These are phyloP conservation scores for Ascochyta rabiei DNA, from an alignment of 2,329 filamentous ascomycete species.

Conservation along the genomic window DNA sequence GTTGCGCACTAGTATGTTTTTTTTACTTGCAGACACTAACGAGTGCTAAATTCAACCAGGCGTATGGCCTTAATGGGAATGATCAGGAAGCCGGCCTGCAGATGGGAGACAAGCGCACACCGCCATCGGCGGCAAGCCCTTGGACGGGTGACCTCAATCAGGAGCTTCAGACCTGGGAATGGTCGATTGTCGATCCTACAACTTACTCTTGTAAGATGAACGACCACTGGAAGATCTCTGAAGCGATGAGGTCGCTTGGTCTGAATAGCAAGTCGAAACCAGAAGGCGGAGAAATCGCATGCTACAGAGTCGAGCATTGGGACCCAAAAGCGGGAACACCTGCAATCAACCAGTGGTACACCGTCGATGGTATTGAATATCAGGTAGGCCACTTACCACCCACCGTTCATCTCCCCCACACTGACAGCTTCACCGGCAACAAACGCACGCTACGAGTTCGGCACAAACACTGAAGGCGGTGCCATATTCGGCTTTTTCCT, in stretches of 20 bases:
- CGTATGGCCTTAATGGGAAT: slow-evolving; percentile 15
- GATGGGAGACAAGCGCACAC: slow-evolving; percentile 18
- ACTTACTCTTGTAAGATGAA: slow-evolving; percentile 19
- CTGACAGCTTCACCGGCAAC: slow-evolving; percentile 17
- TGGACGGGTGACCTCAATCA: slow-evolving; percentile 20
- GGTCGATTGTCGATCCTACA: slow-evolving; percentile 11
- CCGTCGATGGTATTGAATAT: slow-evolving; percentile 15
- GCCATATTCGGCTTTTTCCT: slow-evolving; percentile 23
- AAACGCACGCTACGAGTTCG: slow-evolving; percentile 24
- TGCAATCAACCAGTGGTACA: slow-evolving; percentile 24
- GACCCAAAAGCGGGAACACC: slow-evolving; percentile 13
- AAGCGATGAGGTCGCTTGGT: slow-evolving; percentile 11
- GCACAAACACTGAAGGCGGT: slow-evolving; percentile 17
- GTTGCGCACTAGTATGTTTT: slow-evolving; percentile 13
- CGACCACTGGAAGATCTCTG: slow-evolving; percentile 17
- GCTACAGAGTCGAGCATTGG: slow-evolving; percentile 25
- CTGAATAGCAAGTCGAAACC: slow-evolving; percentile 14
- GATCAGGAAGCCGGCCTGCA: slow-evolving; percentile 21
- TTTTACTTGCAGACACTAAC: no score
- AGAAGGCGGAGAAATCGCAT: slow-evolving; percentile 22
- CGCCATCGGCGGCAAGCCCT: slow-evolving; percentile 22
- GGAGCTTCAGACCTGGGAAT: slow-evolving; percentile 20
- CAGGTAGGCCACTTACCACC: slow-evolving; percentile 3
- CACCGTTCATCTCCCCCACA: no score
- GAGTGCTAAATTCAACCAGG: not conserved